These are phyloP conservation scores for Taiozyma sp. DNA, from an alignment of 1,139 yeast species.

Conservation along the genomic window DNA sequence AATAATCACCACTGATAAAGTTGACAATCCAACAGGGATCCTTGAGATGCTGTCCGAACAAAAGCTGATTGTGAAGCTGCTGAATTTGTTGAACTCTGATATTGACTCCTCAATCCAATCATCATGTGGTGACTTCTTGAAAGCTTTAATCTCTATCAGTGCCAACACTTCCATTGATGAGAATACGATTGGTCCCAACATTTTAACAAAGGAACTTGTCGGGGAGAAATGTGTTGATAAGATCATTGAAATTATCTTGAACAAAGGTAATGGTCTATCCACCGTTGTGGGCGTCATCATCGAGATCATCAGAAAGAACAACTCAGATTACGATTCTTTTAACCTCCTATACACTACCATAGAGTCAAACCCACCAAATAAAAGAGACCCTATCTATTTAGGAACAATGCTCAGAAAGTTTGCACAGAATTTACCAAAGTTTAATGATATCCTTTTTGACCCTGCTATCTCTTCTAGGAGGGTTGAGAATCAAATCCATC, in stretches of 20 bases:
- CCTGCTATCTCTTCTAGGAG: constrained; percentile 16
- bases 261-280: constrained; percentile 76
- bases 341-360: constrained; percentile 77
- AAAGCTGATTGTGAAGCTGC: constrained; percentile 44
- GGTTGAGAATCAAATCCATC: constrained; percentile 30
- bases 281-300: constrained; percentile 95
- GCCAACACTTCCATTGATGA: constrained; percentile 68
- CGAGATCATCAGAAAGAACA: constrained; percentile 91
- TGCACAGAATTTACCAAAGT: constrained; percentile 28
- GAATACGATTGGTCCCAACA: constrained; percentile 93
- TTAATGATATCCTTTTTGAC: constrained; percentile 46
- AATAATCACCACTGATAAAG: constrained; percentile 61
- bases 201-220: constrained; percentile 83
- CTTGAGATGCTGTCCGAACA: constrained; percentile 49
- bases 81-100: constrained; percentile 46
- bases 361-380: constrained; percentile 88
- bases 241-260: constrained; percentile 70
- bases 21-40: constrained; percentile 61
- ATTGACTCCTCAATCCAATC: constrained; percentile 67
- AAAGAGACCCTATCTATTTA: constrained; percentile 70
- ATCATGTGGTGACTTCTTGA: constrained; percentile 92
- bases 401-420: constrained; percentile 32
- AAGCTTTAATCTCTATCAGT: constrained; percentile 89
- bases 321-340: constrained; percentile 89
- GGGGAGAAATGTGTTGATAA: constrained; percentile 58